A percentile compares a stretch with the other conserved stretches of the same genome.
These are phyloP conservation scores for Penicillium sp. DNA, from an alignment of 2,329 filamentous ascomycete species.

Conservation along the genomic window DNA sequence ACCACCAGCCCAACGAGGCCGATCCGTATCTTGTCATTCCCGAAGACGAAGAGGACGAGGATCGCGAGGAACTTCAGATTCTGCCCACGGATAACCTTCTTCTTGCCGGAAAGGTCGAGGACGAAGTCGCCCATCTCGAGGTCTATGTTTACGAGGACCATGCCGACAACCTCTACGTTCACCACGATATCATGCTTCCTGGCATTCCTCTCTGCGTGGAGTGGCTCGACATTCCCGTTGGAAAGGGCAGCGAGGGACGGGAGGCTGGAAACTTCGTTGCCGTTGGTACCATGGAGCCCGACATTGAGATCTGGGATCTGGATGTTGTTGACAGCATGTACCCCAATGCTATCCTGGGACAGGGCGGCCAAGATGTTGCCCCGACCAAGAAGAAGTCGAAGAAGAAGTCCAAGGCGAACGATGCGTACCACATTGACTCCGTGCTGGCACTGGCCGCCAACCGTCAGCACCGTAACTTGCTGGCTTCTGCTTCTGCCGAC, in stretches of 20 bases:
- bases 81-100: slow-evolving; percentile 90
- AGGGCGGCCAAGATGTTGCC: slow-evolving; percentile 54
- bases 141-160: slow-evolving; percentile 97
- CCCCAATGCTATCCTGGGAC: slow-evolving; percentile 91
- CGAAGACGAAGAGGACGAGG: slow-evolving; percentile 78
- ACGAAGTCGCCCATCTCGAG: slow-evolving; percentile 94
- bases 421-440: slow-evolving; percentile 90
- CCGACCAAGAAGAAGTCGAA: slow-evolving; percentile 72
- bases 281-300: slow-evolving; percentile 94
- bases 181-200: slow-evolving; percentile 99
- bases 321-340: slow-evolving; percentile 98
- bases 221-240: slow-evolving; percentile 92
- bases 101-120: slow-evolving; percentile 89
- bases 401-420: slow-evolving; percentile 87
- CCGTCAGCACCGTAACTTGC: slow-evolving; percentile 86
- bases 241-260: slow-evolving; percentile 66
- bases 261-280: slow-evolving; percentile 87
- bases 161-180: slow-evolving; percentile 95
- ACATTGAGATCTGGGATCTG: slow-evolving; percentile 98
- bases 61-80: slow-evolving; percentile 91
- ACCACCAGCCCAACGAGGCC: slow-evolving; percentile 90
- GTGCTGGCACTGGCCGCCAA: slow-evolving; percentile 91
- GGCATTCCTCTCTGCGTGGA: slow-evolving; percentile 94
- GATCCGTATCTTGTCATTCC: slow-evolving; percentile 95
- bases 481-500: slow-evolving; percentile 93